Percentiles rank a stretch among this genome's conserved stretches.
Evolutionary conservation across 164 flowering plant genomes (phyloP).

Genomic region (Sextonia rubra): DNA sequence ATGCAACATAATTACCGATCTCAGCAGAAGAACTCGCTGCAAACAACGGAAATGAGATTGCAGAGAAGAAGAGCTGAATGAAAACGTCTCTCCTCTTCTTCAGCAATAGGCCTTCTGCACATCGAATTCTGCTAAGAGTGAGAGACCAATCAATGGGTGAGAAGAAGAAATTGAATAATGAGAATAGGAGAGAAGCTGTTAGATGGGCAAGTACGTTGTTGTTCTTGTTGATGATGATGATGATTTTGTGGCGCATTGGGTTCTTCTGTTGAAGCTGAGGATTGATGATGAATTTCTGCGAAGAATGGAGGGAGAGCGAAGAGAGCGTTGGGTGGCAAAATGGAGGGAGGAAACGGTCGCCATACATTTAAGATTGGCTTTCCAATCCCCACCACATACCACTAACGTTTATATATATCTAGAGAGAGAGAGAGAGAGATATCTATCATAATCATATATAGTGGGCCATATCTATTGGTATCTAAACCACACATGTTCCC

Average conservation of each 20-base stretch:
- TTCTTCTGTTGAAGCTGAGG: slow-evolving; percentile 4
- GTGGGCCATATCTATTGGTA: too few species aligned
- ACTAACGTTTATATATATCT: too few species aligned
- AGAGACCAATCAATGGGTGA: background rate
- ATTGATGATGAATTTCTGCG: slow-evolving; percentile 6
- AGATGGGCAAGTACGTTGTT: background rate
- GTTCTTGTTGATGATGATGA: too few species aligned
- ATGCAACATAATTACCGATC: slow-evolving; percentile 21
- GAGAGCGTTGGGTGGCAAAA: background rate
- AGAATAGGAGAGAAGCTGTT: background rate
- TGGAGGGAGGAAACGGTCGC: slow-evolving; percentile 6
- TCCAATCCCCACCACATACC: too few species aligned
- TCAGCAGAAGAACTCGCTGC: slow-evolving; percentile 36
- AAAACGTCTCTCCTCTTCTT: slow-evolving; percentile 35
- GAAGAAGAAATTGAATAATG: too few species aligned
- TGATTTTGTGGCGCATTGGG: background rate
- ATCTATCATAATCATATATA: too few species aligned
- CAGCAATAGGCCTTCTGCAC: background rate
- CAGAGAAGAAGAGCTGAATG: slow-evolving; percentile 29
- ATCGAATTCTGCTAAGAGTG: background rate
- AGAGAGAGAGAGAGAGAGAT: too few species aligned
- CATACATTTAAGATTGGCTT: slow-evolving; percentile 4
- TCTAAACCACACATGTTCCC: too few species aligned
- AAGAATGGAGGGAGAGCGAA: background rate
- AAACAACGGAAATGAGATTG: slow-evolving; percentile 32